Percentiles rank a stretch among this genome's conserved stretches.
Evolutionary conservation across 2,329 filamentous ascomycete genomes (phyloP).

Genomic region (Aphanoascus verrucosus): DNA sequence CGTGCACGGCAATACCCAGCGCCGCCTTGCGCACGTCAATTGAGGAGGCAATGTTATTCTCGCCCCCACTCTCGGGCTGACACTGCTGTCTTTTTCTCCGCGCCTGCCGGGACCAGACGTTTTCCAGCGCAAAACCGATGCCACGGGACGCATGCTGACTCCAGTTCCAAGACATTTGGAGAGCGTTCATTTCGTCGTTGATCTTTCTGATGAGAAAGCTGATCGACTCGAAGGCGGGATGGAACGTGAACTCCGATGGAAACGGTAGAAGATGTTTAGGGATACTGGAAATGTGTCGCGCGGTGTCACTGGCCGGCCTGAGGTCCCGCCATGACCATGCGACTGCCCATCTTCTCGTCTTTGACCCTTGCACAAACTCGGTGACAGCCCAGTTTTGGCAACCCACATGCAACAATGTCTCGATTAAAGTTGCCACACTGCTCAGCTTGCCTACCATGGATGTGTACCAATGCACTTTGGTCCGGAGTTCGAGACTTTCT

Average conservation of each 20-base stretch:
- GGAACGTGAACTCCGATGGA: conserved; percentile 42
- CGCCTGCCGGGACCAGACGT: conserved; percentile 70
- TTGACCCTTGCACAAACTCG: conserved; percentile 64
- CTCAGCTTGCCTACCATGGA: conserved; percentile 82
- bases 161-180: conserved; percentile 60
- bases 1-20: conserved; percentile 43
- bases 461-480: conserved; percentile 73
- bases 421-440: conserved; percentile 51
- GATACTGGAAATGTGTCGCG: conserved; percentile 35
- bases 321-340: conserved; percentile 71
- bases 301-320: conserved; percentile 48
- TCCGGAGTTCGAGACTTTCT: conserved; percentile 52
- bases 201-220: conserved; percentile 30
- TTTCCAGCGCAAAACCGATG: conserved; percentile 50
- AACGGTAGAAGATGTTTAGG: conserved; percentile 44
- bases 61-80: conserved; percentile 17
- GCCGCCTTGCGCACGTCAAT: conserved; percentile 29
- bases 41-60: conserved; percentile 17
- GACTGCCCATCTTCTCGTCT: conserved; percentile 75
- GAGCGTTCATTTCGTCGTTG: conserved; percentile 40
- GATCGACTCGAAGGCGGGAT: conserved; percentile 20
- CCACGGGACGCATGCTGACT: conserved; percentile 44
- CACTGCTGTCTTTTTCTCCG: conserved; percentile 44
- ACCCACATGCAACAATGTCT: conserved; percentile 44
- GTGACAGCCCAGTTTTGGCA: conserved; percentile 74